Conservation (phyloP, 148 eudicot genomes). For the Camellia granthamiana region DNA sequence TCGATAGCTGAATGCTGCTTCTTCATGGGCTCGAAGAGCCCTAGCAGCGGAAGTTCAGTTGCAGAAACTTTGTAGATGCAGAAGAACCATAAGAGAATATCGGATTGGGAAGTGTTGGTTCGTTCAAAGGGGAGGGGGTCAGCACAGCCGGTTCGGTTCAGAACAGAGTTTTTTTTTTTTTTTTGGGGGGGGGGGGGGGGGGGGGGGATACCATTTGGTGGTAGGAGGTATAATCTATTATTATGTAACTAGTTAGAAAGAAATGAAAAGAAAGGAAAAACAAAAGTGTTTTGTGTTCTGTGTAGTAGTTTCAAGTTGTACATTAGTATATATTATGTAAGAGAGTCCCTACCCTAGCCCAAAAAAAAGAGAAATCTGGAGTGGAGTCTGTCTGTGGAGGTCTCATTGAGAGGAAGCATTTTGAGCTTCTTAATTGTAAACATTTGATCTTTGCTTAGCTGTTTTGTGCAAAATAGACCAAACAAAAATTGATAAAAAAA, state of each 20-base stretch:
- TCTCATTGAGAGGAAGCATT: constrained; percentile 18
- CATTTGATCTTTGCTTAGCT: constrained; percentile 28
- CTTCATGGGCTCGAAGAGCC: constrained; percentile 55
- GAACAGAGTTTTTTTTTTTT: constrained; percentile 41
- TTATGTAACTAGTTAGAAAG: not conserved
- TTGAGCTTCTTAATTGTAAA: constrained; percentile 35
- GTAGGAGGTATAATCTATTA: too few species aligned
- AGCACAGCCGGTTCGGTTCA: constrained; percentile 52
- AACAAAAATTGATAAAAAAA: not conserved
- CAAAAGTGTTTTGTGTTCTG: too few species aligned
- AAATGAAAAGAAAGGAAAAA: too few species aligned
- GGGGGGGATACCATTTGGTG: constrained; percentile 34
- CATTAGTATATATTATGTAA: not conserved
- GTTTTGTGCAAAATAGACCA: not conserved
- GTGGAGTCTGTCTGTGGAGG: constrained; percentile 17
- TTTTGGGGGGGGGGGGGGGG: constrained; percentile 13
- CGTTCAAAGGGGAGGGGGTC: constrained; percentile 65
- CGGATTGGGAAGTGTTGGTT: constrained; percentile 78
- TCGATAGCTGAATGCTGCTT: constrained; percentile 23
- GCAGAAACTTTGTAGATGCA: constrained; percentile 37
- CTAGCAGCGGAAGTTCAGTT: constrained; percentile 33
- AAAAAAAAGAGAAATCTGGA: not conserved
- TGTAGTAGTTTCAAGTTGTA: too few species aligned
- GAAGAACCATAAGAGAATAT: constrained; percentile 26
- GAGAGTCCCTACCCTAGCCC: not conserved